These are phyloP conservation scores for Mycena galericulata DNA, from an alignment of 768 basidiomycete genomes.

Conservation along the genomic window DNA sequence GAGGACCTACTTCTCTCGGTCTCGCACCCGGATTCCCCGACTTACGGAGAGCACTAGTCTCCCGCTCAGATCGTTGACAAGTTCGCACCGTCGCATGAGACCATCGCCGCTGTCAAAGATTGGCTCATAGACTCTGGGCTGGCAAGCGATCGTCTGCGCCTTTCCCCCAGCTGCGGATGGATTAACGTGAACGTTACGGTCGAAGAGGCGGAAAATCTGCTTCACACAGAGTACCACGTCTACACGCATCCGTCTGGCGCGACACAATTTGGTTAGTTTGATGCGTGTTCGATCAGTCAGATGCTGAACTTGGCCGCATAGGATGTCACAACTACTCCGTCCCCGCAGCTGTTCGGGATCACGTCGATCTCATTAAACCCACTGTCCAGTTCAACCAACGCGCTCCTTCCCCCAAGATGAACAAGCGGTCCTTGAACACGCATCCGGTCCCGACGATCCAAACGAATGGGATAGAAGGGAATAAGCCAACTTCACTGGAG, in stretches of 20 bases:
- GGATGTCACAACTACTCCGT: constrained; percentile 57
- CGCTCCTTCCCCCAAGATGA: constrained; percentile 23
- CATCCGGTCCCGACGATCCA: constrained; percentile 33
- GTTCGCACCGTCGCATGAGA: constrained; percentile 55
- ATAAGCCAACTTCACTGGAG: no score
- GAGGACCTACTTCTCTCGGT: constrained; percentile 57
- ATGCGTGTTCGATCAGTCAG: neutral
- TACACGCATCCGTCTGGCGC: constrained; percentile 53
- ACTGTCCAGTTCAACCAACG: constrained; percentile 56
- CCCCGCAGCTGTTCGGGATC: constrained; percentile 50
- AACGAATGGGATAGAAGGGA: constrained; percentile 1
- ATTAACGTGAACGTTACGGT: constrained; percentile 54
- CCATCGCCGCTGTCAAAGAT: constrained; percentile 48
- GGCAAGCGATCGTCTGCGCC: constrained; percentile 45
- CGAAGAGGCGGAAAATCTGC: constrained; percentile 56
- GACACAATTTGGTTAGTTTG: constrained; percentile 49
- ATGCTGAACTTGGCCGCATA: neutral
- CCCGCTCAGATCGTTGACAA: constrained; percentile 51
- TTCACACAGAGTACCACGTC: constrained; percentile 56
- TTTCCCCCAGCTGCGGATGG: constrained; percentile 52
- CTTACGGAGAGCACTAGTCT: constrained; percentile 61
- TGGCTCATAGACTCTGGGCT: constrained; percentile 57
- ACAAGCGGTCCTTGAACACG: neutral
- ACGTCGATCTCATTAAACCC: constrained; percentile 58
- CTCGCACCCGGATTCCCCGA: constrained; percentile 56